Evolutionary conservation across 768 basidiomycete species (phyloP), one percentile per base, ranked within the genome.

Genomic region (Mycena alexandri): DNA sequence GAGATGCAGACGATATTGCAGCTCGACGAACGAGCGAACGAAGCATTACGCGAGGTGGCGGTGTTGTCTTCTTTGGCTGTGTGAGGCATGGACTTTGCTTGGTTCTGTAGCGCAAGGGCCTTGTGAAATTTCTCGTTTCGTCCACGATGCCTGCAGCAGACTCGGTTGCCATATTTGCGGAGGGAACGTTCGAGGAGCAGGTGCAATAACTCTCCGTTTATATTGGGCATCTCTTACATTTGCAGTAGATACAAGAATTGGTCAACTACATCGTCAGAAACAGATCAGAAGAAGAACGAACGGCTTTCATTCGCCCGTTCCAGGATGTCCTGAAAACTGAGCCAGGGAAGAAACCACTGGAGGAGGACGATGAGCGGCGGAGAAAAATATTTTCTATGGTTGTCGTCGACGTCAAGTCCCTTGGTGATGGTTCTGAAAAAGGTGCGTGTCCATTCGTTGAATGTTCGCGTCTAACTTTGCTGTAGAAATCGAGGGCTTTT

Each of bases 161-260:
- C 80, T 92, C 93, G 44, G 84, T 95, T 63, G 89, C 93, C 65
- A 88, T 95, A 71, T 95, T 94, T 75, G 89, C 92, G 21, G 94
- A 96, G 79, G 94, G 94, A 56, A 94, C 93, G 2, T 95, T 93
- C 72, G 90, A 92, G 76, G 94, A 96, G 78, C 92, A 94, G 88
- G 93, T 92, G 76, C 71, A 65, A 43, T 36, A n/a, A 38, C 24
- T 17, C 34, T 56, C 24, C 48, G 14, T 57, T 17, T 36, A 24
- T 46, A 38, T 46, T 56, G 25, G 43, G 61, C 54, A 14, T 33
- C 21, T 42, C 63, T 56, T 69, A 57, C 50, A 24, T 61, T 52
- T 56, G 22, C 29, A 34, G 11, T 77, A 96, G 92, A 87, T 94
- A 74, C 86, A 87, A 74, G 94, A 95, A 75, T 82, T 95, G 42